Evolutionary conservation across 169 alveolate species (phyloP).

Genomic region (Cryptosporidium baileyi): DNA sequence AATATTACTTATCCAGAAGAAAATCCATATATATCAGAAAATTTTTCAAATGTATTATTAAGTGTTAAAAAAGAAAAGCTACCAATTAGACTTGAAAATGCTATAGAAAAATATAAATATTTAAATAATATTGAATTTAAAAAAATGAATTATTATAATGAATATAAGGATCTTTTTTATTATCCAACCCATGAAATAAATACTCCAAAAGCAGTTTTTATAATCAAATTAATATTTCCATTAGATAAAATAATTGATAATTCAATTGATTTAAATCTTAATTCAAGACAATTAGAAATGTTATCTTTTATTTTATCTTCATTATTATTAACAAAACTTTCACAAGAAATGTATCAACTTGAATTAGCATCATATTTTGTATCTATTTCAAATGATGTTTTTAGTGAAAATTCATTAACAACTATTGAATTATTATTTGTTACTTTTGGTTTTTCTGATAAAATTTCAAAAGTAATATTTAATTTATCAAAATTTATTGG

Average conservation of each 20-base stretch:
- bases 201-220: neutral
- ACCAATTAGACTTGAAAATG: neutral
- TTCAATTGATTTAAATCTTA: neutral
- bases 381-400: neutral
- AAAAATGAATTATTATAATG: too few species aligned
- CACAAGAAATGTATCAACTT: neutral
- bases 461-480: neutral
- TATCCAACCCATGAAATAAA: neutral
- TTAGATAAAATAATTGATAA: neutral
- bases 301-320: neutral
- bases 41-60: neutral
- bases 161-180: conserved; percentile 1
- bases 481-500: neutral
- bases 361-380: neutral
- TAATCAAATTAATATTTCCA: conserved; percentile 5
- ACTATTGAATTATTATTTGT: neutral
- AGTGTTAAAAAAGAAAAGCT: neutral
- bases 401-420: neutral
- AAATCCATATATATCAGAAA: conserved; percentile 8
- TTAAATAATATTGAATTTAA: too few species aligned
- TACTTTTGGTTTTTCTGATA: conserved; percentile 3
- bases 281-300: neutral
- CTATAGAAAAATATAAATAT: neutral
- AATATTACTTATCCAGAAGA: neutral
- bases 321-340: neutral